Percentiles rank a stretch among this genome's conserved stretches.
These are phyloP conservation scores for Colletotrichum chrysophilum DNA, from an alignment of 2,329 filamentous ascomycete genomes.

Conservation along the genomic window DNA sequence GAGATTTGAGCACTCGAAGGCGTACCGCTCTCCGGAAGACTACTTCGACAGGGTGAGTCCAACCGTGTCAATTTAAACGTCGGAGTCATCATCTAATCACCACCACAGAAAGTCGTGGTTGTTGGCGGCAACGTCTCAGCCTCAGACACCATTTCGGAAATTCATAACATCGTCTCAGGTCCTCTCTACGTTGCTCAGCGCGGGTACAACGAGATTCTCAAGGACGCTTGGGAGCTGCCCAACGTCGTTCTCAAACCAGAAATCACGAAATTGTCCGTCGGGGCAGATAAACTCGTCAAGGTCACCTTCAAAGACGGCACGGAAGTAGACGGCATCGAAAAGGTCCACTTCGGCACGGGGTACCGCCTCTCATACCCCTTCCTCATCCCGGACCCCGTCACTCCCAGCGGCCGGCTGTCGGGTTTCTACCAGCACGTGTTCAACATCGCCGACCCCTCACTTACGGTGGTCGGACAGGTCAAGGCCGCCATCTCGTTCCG, in stretches of 20 bases:
- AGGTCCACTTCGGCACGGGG: conserved; percentile 65
- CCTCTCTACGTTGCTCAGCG: conserved; percentile 55
- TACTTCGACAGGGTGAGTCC: conserved; percentile 23
- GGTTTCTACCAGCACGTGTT: conserved; percentile 42
- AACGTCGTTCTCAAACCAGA: conserved; percentile 46
- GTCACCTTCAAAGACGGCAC: conserved; percentile 55
- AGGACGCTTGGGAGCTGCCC: conserved; percentile 61
- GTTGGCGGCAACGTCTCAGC: conserved; percentile 64
- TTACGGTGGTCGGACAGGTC: conserved; percentile 37
- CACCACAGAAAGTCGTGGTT: conserved; percentile 52
- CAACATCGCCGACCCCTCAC: conserved; percentile 36
- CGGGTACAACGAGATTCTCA: conserved; percentile 46
- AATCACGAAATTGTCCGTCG: conserved; percentile 42
- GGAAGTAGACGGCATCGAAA: conserved; percentile 52
- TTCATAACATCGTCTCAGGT: conserved; percentile 47
- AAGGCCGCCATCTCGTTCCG: conserved; percentile 40
- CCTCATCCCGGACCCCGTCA: conserved; percentile 36
- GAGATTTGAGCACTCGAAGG: conserved; percentile 43
- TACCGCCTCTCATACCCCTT: conserved; percentile 64
- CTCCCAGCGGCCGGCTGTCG: conserved; percentile 26
- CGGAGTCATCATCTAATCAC: not conserved
- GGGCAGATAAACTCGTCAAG: conserved; percentile 38
- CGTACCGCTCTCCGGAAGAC: conserved; percentile 34
- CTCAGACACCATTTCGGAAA: conserved; percentile 59
- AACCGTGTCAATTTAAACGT: conserved; percentile 6